These are phyloP conservation scores for Aspergillus nidulans DNA, from an alignment of 495 filamentous ascomycete species.

Conservation along the genomic window DNA sequence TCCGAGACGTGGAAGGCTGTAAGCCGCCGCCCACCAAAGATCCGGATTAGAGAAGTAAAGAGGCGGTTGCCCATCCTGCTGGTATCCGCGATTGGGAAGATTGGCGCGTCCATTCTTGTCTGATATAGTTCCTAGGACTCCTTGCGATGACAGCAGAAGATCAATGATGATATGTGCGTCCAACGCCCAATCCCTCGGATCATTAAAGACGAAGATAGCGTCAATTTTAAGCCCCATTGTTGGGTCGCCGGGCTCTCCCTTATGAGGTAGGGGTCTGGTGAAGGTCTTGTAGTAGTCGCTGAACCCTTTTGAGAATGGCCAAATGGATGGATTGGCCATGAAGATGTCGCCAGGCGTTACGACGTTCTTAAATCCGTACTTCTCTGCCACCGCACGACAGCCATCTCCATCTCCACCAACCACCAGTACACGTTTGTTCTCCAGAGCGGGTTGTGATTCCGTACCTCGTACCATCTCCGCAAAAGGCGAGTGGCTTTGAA, in stretches of 20 bases:
- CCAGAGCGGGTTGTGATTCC: conserved; percentile 36
- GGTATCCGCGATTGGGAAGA: conserved; percentile 70
- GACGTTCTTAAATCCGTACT: conserved; percentile 82
- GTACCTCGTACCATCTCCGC: conserved; percentile 46
- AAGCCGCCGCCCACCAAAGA: conserved; percentile 77
- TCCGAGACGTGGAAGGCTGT: conserved; percentile 83
- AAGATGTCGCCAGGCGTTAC: conserved; percentile 83
- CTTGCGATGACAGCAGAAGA: conserved; percentile 67
- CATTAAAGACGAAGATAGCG: conserved; percentile 85
- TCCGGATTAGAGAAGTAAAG: conserved; percentile 90
- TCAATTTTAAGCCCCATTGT: conserved; percentile 62
- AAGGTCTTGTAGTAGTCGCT: conserved; percentile 55
- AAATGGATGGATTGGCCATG: conserved; percentile 64
- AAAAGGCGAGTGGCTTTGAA: conserved; percentile 86
- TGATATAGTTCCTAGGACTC: conserved; percentile 74
- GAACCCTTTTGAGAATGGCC: conserved; percentile 70
- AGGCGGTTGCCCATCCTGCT: conserved; percentile 70
- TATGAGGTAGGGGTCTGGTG: conserved; percentile 54
- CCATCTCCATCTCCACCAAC: conserved; percentile 74
- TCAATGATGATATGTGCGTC: conserved; percentile 79
- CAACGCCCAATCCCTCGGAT: conserved; percentile 91
- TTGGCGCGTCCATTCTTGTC: conserved; percentile 47
- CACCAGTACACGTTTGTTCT: conserved; percentile 73
- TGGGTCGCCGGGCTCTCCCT: conserved; percentile 32
- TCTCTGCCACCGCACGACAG: conserved; percentile 71